A percentile compares a stretch with the other conserved stretches of the same genome.
Evolutionary conservation across 257 asterid genomes (phyloP).

Genomic region (Linderniella brevidens): DNA sequence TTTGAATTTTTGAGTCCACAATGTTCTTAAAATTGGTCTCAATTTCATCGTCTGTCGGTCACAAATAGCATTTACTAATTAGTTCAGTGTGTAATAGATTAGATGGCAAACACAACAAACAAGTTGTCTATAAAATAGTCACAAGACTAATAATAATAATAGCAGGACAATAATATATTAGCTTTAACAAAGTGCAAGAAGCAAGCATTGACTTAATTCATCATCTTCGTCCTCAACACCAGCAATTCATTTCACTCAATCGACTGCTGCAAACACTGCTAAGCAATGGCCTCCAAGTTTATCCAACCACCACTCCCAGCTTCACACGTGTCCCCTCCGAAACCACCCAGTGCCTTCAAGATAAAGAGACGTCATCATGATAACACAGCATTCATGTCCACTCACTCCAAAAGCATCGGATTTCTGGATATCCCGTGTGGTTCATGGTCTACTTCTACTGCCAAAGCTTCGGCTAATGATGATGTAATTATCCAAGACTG

Average conservation of each 20-base stretch:
- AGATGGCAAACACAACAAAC: too few species aligned
- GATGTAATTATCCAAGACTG: slow-evolving; percentile 2
- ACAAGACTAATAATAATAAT: too few species aligned
- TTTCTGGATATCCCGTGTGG: slow-evolving; percentile 17
- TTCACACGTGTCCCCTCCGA: slow-evolving; percentile 27
- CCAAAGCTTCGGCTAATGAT: slow-evolving; percentile 25
- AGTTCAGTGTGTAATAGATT: too few species aligned
- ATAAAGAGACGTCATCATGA: slow-evolving; percentile 18
- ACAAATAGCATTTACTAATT: too few species aligned
- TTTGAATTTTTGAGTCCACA: too few species aligned
- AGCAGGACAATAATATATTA: too few species aligned
- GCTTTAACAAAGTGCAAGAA: too few species aligned
- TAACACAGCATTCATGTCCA: slow-evolving; percentile 17
- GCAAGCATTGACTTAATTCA: too few species aligned
- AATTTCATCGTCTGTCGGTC: too few species aligned
- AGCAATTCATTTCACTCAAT: background rate
- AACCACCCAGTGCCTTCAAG: slow-evolving; percentile 13
- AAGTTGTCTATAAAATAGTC: too few species aligned
- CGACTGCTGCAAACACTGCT: background rate
- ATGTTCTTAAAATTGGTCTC: too few species aligned
- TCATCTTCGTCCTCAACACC: background rate
- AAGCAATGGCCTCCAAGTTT: slow-evolving; percentile 33
- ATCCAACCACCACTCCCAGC: slow-evolving; percentile 32
- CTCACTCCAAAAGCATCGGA: slow-evolving; percentile 15
- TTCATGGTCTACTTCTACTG: slow-evolving; percentile 8